Percentiles rank a stretch among this genome's conserved stretches.
These are phyloP conservation scores for Ceratobasidium theobromae DNA, from an alignment of 1,284 basidiomycete species.

Conservation along the genomic window DNA sequence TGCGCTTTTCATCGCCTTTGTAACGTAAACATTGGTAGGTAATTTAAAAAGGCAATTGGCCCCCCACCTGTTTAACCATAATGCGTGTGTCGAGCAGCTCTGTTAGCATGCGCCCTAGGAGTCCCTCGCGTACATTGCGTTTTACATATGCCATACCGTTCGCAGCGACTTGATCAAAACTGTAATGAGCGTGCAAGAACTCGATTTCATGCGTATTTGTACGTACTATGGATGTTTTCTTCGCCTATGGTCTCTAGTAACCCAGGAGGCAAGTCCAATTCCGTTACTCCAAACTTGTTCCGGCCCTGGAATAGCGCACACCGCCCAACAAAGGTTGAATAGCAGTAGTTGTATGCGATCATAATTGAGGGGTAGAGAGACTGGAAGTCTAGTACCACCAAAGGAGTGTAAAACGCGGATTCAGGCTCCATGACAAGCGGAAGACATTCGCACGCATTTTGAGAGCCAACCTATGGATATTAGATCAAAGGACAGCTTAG, in stretches of 20 bases:
- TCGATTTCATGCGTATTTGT: not conserved
- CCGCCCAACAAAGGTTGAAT: constrained; percentile 94
- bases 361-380: constrained; percentile 95
- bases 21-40: not conserved
- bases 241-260: constrained; percentile 62
- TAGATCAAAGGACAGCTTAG: constrained; percentile 6
- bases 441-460: constrained; percentile 89
- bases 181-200: constrained; percentile 10
- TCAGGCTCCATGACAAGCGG: constrained; percentile 65
- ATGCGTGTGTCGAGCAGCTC: constrained; percentile 95
- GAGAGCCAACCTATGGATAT: constrained; percentile 75
- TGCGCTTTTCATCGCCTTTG: constrained; percentile 75
- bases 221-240: constrained; percentile 72
- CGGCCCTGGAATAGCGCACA: constrained; percentile 80
- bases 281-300: constrained; percentile 85
- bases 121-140: constrained; percentile 76
- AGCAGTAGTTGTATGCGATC: constrained; percentile 98
- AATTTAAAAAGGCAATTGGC: not conserved
- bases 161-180: constrained; percentile 67
- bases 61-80: constrained; percentile 79
- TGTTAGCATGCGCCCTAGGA: constrained; percentile 88
- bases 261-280: constrained; percentile 72
- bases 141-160: constrained; percentile 96
- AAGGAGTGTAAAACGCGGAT: constrained; percentile 89
- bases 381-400: constrained; percentile 94